Percentiles rank a stretch among this genome's conserved stretches.
phyloP scores from a whole-genome alignment of 495 filamentous ascomycete genomes.

The Polyplosphaeria fusca region DNA sequence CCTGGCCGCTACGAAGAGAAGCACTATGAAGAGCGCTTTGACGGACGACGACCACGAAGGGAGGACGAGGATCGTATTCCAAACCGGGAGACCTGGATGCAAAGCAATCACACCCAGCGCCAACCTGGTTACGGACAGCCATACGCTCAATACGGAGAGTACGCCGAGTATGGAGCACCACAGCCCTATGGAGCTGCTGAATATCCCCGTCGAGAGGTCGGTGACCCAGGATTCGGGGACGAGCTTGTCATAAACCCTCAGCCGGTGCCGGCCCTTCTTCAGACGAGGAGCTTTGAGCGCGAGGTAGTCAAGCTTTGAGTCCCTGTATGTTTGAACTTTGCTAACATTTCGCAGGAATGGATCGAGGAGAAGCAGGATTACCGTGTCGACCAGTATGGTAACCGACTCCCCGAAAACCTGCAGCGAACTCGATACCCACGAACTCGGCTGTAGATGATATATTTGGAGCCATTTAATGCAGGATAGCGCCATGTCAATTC shows the following conservation, averaged over 20 bases:
- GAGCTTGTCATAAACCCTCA: conserved; percentile 23
- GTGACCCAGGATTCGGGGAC: conserved; percentile 26
- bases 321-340: too few species aligned
- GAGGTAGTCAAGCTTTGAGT: conserved; percentile 18
- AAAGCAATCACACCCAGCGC: background rate
- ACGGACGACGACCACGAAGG: conserved; percentile 1
- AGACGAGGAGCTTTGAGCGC: conserved; percentile 3
- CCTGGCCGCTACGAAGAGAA: conserved; percentile 19
- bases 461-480: background rate
- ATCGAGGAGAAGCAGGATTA: conserved; percentile 23
- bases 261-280: background rate
- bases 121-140: background rate
- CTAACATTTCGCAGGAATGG: conserved; percentile 18
- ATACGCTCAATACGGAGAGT: conserved; percentile 8
- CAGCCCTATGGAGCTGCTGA: conserved; percentile 11
- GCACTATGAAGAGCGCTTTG: conserved; percentile 26
- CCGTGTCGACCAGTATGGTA: conserved; percentile 15
- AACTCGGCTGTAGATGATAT: background rate
- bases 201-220: conserved; percentile 6
- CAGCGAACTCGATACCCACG: conserved; percentile 10
- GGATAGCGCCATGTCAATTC: background rate
- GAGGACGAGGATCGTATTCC: conserved; percentile 24
- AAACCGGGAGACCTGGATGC: conserved; percentile 24
- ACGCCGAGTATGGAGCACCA: conserved; percentile 20
- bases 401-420: conserved; percentile 5